phyloP scores from a whole-genome alignment of 2,329 filamentous ascomycete genomes.

The Chrysosporium queenslandicum region DNA sequence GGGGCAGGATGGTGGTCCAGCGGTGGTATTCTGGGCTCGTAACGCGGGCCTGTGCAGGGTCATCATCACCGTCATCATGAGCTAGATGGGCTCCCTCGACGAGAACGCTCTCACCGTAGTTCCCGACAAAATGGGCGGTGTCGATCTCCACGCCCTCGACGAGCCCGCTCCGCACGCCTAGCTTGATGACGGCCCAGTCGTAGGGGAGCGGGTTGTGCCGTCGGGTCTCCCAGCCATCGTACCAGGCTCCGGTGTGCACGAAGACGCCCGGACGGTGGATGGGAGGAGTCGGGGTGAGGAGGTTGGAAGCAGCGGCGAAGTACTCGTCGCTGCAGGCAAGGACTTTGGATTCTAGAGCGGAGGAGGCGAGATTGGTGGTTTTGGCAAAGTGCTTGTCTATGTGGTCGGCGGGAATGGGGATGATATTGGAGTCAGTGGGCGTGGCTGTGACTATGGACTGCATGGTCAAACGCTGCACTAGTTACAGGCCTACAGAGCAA shows the following conservation, averaged over 20 bases:
- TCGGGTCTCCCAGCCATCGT: conserved; percentile 55
- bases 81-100: conserved; percentile 29
- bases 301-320: conserved; percentile 51
- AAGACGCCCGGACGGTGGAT: conserved; percentile 50
- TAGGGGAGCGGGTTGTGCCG: conserved; percentile 49
- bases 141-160: conserved; percentile 39
- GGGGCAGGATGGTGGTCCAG: conserved; percentile 34
- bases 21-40: conserved; percentile 26
- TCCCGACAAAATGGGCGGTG: conserved; percentile 38
- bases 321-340: conserved; percentile 51
- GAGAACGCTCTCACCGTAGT: conserved; percentile 36
- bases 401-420: conserved; percentile 36
- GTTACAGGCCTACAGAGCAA: background rate
- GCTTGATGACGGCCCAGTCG: conserved; percentile 51
- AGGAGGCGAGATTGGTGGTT: conserved; percentile 41
- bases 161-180: conserved; percentile 41
- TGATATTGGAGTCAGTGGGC: conserved; percentile 16
- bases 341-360: conserved; percentile 44
- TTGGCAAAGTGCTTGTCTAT: conserved; percentile 48
- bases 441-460: background rate
- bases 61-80: conserved; percentile 22
- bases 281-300: conserved; percentile 47
- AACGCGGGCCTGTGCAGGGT: conserved; percentile 19
- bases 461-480: background rate
- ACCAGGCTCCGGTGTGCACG: conserved; percentile 52